These are phyloP conservation scores for Oleoguttula mirabilis DNA, from an alignment of 495 filamentous ascomycete genomes.

Conservation along the genomic window DNA sequence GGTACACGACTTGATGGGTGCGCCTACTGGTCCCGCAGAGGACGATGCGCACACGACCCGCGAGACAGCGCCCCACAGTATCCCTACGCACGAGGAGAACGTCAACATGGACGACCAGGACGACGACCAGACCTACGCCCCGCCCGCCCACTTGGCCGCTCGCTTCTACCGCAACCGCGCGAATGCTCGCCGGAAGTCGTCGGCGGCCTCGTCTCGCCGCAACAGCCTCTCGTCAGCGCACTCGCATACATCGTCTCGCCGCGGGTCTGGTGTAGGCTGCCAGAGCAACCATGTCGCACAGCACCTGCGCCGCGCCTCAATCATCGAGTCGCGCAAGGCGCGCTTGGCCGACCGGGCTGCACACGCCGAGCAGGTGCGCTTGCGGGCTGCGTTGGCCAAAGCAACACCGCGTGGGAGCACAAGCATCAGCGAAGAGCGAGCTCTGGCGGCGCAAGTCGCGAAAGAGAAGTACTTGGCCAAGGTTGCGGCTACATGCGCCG, in stretches of 20 bases:
- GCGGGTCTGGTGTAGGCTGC: slow-evolving; percentile 32
- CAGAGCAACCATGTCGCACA: slow-evolving; percentile 78
- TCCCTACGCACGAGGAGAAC: no score
- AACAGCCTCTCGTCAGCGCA: slow-evolving; percentile 82
- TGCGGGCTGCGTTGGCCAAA: slow-evolving; percentile 71
- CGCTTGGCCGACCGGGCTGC: slow-evolving; percentile 85
- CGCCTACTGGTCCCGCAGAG: no score
- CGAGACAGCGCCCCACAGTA: no score
- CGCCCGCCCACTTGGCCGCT: slow-evolving; percentile 74
- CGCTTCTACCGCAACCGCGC: slow-evolving; percentile 62
- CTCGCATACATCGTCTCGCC: slow-evolving; percentile 58
- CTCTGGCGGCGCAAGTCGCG: slow-evolving; percentile 79
- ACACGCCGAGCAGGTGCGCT: slow-evolving; percentile 92
- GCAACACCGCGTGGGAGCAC: slow-evolving; percentile 50
- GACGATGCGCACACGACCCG: no score
- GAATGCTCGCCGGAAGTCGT: slow-evolving; percentile 62
- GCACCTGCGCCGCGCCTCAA: slow-evolving; percentile 79
- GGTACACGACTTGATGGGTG: no score
- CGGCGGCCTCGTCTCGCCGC: slow-evolving; percentile 73
- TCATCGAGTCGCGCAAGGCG: slow-evolving; percentile 86
- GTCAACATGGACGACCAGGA: neutral
- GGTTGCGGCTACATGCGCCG: slow-evolving; percentile 86
- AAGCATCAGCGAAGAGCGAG: slow-evolving; percentile 64
- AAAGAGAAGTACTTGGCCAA: slow-evolving; percentile 85
- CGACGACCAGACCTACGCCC: slow-evolving; percentile 32